These are phyloP conservation scores for Tylopilus rubrobrunneus DNA, from an alignment of 768 basidiomycete species.

Conservation along the genomic window DNA sequence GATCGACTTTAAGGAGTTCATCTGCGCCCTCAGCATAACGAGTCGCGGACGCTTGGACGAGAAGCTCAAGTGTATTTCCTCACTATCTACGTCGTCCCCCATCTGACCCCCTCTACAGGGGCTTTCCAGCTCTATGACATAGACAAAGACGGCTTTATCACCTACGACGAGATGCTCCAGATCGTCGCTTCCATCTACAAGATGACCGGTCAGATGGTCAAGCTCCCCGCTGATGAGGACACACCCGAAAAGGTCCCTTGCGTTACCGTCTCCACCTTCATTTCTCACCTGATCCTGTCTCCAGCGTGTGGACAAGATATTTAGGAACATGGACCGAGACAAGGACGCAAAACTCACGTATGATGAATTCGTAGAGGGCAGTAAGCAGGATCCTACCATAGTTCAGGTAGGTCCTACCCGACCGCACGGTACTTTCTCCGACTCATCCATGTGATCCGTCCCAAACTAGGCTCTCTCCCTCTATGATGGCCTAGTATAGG, in stretches of 20 bases:
- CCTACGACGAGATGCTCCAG: constrained; percentile 98
- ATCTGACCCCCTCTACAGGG: constrained; percentile 54
- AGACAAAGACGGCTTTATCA: constrained; percentile 96
- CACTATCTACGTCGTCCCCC: constrained; percentile 11
- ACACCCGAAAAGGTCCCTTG: constrained; percentile 92
- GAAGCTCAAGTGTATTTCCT: constrained; percentile 88
- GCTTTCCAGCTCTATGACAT: constrained; percentile 99
- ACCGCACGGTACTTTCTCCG: constrained; percentile 10
- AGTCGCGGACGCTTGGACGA: constrained; percentile 92
- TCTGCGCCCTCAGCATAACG: constrained; percentile 94
- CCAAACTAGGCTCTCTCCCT: constrained; percentile 76
- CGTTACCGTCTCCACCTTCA: background rate
- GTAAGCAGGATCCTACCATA: constrained; percentile 98
- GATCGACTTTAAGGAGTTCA: constrained; percentile 99
- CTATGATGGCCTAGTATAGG: constrained; percentile 90
- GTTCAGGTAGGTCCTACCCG: constrained; percentile 66
- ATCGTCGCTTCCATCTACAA: constrained; percentile 99
- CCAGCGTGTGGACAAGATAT: constrained; percentile 98
- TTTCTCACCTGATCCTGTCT: constrained; percentile 11
- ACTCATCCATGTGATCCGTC: constrained; percentile 16
- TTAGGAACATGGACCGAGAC: constrained; percentile 94
- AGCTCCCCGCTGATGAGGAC: constrained; percentile 96
- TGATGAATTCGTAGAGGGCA: constrained; percentile 97
- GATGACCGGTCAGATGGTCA: constrained; percentile 99
- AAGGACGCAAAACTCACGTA: constrained; percentile 91